A percentile compares a stretch with the other conserved stretches of the same genome.
Evolutionary conservation across 106 monocot genomes (phyloP).

Genomic region (Agapanthus africanus): DNA sequence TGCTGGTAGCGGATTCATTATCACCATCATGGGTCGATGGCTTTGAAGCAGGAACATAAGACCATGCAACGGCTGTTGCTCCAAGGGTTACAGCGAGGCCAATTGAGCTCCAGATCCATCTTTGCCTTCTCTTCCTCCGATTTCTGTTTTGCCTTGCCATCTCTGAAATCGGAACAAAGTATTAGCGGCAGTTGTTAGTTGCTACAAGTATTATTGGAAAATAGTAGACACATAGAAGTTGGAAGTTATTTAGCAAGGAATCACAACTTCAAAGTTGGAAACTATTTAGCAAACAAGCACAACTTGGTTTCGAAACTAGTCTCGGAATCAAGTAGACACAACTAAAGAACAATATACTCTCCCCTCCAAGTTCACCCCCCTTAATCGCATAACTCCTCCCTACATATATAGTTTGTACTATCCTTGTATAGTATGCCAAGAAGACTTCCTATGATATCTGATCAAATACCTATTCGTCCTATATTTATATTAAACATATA

Average conservation of each 20-base stretch:
- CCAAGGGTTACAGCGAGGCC: conserved; percentile 20
- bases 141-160: too few relatives aligned
- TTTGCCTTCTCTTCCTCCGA: conserved; percentile 33
- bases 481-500: not conserved
- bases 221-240: not conserved
- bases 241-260: not conserved
- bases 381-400: too few relatives aligned
- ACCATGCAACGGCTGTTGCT: conserved; percentile 16
- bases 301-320: too few relatives aligned
- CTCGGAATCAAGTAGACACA: too few relatives aligned
- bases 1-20: not conserved
- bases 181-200: not conserved
- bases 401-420: too few relatives aligned
- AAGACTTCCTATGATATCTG: not conserved
- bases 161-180: conserved; percentile 11
- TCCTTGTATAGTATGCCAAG: too few relatives aligned
- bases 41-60: conserved; percentile 14
- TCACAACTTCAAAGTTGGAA: not conserved
- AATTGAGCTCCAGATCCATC: conserved; percentile 34
- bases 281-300: too few relatives aligned
- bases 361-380: too few relatives aligned
- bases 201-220: not conserved
- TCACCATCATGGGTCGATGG: not conserved
- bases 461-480: not conserved
- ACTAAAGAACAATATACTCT: too few relatives aligned